phyloP scores from a whole-genome alignment of 2,329 filamentous ascomycete species.

The Aureobasidium uvarum region DNA sequence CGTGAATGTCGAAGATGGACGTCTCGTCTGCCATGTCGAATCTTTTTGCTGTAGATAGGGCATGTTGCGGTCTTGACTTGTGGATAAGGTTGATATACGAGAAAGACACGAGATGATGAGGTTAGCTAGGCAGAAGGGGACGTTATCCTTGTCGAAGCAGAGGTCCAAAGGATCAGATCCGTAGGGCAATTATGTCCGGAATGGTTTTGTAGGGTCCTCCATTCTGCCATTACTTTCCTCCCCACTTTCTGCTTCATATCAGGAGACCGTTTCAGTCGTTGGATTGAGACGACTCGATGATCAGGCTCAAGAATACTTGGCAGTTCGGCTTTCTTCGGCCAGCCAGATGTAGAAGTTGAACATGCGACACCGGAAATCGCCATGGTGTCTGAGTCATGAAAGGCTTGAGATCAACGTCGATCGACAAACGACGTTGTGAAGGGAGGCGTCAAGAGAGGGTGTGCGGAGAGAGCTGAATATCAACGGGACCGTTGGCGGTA shows the following conservation, averaged over 20 bases:
- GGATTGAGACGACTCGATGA: neutral
- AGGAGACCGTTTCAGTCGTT: neutral
- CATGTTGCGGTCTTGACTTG: neutral
- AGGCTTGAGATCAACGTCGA: neutral
- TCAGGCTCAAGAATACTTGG: neutral
- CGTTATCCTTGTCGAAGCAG: too few relatives aligned
- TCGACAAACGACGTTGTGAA: neutral
- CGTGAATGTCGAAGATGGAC: neutral
- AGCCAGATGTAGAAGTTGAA: neutral
- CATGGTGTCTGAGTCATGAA: neutral
- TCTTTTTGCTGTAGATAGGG: neutral
- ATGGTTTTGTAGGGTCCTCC: too few relatives aligned
- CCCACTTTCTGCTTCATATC: neutral
- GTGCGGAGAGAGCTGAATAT: neutral
- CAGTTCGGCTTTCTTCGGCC: neutral
- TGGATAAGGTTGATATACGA: too few relatives aligned
- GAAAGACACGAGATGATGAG: too few relatives aligned
- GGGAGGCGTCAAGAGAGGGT: neutral
- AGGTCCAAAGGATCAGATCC: neutral
- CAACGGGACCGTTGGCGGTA: neutral
- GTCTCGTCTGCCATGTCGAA: neutral
- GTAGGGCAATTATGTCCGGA: neutral
- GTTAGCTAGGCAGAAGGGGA: too few relatives aligned
- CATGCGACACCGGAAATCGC: neutral
- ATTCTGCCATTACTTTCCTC: neutral